Evolutionary conservation across 345 rosid species (phyloP).

Genomic region (Eucalyptus tenuipes): DNA sequence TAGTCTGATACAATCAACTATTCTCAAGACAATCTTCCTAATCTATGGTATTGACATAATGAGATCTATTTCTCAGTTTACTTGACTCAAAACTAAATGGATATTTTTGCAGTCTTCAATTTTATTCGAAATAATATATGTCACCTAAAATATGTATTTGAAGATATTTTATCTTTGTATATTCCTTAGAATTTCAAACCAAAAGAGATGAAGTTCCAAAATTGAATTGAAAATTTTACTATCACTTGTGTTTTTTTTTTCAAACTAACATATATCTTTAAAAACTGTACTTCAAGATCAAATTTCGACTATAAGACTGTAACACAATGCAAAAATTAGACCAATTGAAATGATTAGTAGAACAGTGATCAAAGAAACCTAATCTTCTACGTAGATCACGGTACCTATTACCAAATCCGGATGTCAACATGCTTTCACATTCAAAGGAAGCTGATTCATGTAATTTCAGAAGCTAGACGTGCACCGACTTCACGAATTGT

Average conservation of each 20-base stretch:
- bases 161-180: background rate
- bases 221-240: background rate
- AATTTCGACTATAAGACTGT: background rate
- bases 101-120: background rate
- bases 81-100: background rate
- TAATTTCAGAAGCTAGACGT: background rate
- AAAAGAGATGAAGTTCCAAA: background rate
- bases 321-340: background rate
- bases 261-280: background rate
- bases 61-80: background rate
- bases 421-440: background rate
- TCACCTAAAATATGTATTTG: background rate
- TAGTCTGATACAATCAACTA: background rate
- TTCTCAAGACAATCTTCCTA: background rate
- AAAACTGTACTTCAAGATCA: background rate
- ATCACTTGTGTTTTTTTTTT: background rate
- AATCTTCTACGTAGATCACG: background rate
- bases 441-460: background rate
- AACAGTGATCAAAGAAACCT: background rate
- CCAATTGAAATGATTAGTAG: background rate
- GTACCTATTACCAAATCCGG: background rate
- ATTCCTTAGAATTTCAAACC: background rate
- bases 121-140: background rate
- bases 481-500: background rate
- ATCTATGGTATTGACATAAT: background rate